phyloP scores from a whole-genome alignment of 208 protist genomes.

The Acanthamoeba sp. region DNA sequence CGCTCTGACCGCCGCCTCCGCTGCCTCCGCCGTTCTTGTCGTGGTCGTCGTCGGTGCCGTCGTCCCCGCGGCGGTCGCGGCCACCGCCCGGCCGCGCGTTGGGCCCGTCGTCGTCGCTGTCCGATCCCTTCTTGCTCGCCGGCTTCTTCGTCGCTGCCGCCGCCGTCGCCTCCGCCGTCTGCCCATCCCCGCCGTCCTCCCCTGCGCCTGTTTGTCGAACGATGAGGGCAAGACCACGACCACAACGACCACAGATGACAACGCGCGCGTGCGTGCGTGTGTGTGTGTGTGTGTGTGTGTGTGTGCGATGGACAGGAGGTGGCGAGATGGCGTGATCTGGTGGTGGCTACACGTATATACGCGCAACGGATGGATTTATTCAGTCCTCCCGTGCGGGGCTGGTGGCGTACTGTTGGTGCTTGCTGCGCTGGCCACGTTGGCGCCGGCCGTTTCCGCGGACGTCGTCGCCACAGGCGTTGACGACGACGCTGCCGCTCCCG shows the following conservation, averaged over 20 bases:
- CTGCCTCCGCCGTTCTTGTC: neutral
- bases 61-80: neutral
- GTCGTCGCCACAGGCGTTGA: neutral
- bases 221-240: too few relatives aligned
- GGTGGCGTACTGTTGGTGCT: neutral
- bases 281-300: too few relatives aligned
- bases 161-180: neutral
- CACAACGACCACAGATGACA: too few relatives aligned
- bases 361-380: neutral
- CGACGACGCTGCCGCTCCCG: neutral
- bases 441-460: neutral
- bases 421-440: neutral
- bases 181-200: neutral
- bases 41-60: neutral
- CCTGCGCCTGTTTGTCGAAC: too few relatives aligned
- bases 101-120: conserved; percentile 8
- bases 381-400: neutral
- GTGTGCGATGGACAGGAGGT: neutral
- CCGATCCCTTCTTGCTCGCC: conserved; percentile 1
- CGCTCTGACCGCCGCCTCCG: neutral
- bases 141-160: neutral
- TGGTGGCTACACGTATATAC: neutral
- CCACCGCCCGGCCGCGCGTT: neutral
- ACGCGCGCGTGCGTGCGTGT: too few relatives aligned
- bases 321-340: neutral